A percentile compares a stretch with the other conserved stretches of the same genome.
Conservation (phyloP, 805 yeast genomes). For the Pichia ethanolica region DNA sequence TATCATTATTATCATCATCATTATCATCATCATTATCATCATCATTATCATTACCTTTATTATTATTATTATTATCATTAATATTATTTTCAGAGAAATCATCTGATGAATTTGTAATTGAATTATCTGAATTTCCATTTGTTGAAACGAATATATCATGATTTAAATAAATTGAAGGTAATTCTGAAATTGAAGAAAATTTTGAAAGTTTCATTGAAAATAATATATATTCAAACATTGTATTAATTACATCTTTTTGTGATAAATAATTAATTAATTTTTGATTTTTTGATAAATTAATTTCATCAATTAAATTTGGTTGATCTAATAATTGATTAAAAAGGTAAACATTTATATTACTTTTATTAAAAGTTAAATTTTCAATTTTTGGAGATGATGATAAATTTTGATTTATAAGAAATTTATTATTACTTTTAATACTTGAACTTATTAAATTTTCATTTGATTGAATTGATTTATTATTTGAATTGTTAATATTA, state of each 20-base stretch:
- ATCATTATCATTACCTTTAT: neutral
- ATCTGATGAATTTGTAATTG: conserved; percentile 5
- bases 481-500: neutral
- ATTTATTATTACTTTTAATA: neutral
- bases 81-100: conserved; percentile 4
- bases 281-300: conserved; percentile 28
- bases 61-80: neutral
- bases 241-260: conserved; percentile 24
- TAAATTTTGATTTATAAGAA: no score
- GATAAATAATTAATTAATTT: conserved; percentile 28
- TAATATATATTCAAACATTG: conserved; percentile 25
- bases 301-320: conserved; percentile 30
- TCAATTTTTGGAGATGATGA: neutral
- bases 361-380: neutral
- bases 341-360: conserved; percentile 14
- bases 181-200: neutral
- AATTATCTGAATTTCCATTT: neutral
- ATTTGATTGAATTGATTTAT: neutral
- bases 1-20: conserved; percentile 2
- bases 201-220: conserved; percentile 21
- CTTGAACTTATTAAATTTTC: neutral
- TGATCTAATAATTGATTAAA: conserved; percentile 31
- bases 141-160: conserved; percentile 12
- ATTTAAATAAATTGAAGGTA: conserved; percentile 6
- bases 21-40: neutral